Conservation (phyloP, 1,284 basidiomycete genomes). For the Ceratobasidium sp. region DNA sequence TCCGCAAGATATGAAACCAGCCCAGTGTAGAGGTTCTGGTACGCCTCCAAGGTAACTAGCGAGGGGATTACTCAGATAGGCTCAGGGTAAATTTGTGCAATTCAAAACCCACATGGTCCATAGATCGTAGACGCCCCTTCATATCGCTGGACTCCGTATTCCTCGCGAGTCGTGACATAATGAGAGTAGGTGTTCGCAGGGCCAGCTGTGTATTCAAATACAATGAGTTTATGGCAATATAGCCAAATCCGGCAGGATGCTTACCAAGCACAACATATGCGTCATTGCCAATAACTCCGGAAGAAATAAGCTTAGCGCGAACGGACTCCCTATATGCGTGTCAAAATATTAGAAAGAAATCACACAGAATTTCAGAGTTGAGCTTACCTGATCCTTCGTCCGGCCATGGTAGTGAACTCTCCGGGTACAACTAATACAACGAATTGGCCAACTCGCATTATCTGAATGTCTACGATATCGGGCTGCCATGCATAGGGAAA, state of each 20-base stretch:
- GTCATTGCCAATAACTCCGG: constrained; percentile 68
- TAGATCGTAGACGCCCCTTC: constrained; percentile 85
- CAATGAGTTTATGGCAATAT: constrained; percentile 50
- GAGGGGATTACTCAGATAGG: neutral
- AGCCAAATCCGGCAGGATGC: neutral
- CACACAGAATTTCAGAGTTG: neutral
- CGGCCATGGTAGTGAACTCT: constrained; percentile 69
- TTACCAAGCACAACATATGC: constrained; percentile 72
- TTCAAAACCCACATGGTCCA: constrained; percentile 68
- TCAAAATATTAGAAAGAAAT: neutral
- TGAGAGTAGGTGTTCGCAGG: constrained; percentile 79
- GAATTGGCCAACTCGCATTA: constrained; percentile 80
- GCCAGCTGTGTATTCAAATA: constrained; percentile 59
- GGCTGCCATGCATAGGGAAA: constrained; percentile 81
- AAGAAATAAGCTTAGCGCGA: constrained; percentile 68
- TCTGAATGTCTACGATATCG: constrained; percentile 79
- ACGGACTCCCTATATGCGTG: constrained; percentile 62
- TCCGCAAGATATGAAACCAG: constrained; percentile 71
- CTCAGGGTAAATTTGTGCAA: neutral
- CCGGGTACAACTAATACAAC: constrained; percentile 82
- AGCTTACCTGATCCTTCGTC: constrained; percentile 58
- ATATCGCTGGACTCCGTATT: constrained; percentile 80
- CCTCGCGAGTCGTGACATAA: constrained; percentile 69
- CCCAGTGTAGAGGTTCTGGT: constrained; percentile 78
- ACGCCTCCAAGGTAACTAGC: constrained; percentile 77